Evolutionary conservation across 257 asterid genomes (phyloP), one percentile per base, ranked within the genome.

Genomic region (Nicotiana benthamiana): DNA sequence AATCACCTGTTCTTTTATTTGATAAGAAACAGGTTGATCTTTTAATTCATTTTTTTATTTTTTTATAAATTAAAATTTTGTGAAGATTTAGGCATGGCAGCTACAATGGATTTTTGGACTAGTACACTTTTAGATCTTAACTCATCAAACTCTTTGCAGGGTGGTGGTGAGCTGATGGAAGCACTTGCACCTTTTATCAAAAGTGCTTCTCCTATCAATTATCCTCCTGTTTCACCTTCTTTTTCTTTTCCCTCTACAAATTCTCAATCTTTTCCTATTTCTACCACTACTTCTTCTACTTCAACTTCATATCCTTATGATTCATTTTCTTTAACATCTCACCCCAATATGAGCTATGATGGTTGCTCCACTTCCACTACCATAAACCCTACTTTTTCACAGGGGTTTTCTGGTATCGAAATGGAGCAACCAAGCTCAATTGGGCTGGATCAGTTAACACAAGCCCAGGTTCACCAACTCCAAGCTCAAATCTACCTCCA

Each of bases 161-260:
- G 96, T 59, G 82, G 82, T 67, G 93, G 93, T 60, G 99, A 95
- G 83, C 83, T 95, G 1, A 95, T 95, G 99, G 98, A 95, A 87
- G 99, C 93, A 85, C 97, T 95, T 90, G 97, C 84, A 53, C 98
- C 99, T 92, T 95, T 95, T 90, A 90, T 92, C 87, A 92, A 91
- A 87, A 87, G 92, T 90, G 90, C 92, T 89, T 86, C 93, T 59
- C n/a, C 75, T 22, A 40, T 34, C 15, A 16, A 13, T 30, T 24
- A 24, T 79, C 54, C 78, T 5, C 0, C 53, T 9, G 2, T 59
- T 1, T 59, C 79, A 51, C 22, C 66, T 9, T 5, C 80, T 77
- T 57, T 51, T 2, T 26, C 59, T 57, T 51, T 56, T 22, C 56
- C 52, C 0, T 13, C 75, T 48, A n/a, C 32, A 16, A 9, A 32